Evolutionary conservation across 2,329 filamentous ascomycete species (phyloP), one percentile per base, ranked within the genome.

Genomic region (Colletotrichum cordylinicola): DNA sequence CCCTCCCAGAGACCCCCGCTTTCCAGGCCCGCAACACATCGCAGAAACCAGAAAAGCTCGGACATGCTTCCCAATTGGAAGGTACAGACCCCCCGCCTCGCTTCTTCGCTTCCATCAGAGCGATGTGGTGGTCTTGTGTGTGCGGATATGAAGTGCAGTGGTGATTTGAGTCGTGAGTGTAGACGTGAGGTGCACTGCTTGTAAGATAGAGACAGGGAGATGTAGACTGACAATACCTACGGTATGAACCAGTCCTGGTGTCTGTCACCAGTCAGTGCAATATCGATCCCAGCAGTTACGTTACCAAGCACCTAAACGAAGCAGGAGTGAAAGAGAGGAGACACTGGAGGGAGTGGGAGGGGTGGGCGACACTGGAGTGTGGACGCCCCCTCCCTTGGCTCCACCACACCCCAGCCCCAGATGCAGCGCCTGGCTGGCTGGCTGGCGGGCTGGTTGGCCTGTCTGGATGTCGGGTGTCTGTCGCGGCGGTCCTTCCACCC

Each of bases 51-150:
- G 70, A 73, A 64, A 75, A 76, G 74, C 74, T 76, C 74, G 74
- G 74, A 76, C 74, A 76, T 70, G 64, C 74, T 76, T 76, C 74
- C 65, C 71, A 76, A 69, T 74, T 76, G 74, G 74, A 76, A 74
- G 74, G 74, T 13, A 76, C 56, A 72, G 69, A 70, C 8, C 64
- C 72, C 72, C 73, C 55, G 69, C 73, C 72, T 73, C 56, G 55
- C 37, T 72, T 21, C 31, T 56, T 37, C n/a, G 16, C 58, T 48
- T 43, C 24, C 24, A 27, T 27, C 66, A n/a, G 18, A 27, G 31
- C 18, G 39, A 48, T 48, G 39, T 48, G 39, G 39, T 48, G 9
- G 18, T 48, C 39, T 48, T 48, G 39, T 48, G 12, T 48, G 39
- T 48, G 39, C 18, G 39, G 18, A 48, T 48, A n/a, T n/a, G 39